Conservation (phyloP, 2,329 filamentous ascomycete species). For the Clonostachys sp. region DNA sequence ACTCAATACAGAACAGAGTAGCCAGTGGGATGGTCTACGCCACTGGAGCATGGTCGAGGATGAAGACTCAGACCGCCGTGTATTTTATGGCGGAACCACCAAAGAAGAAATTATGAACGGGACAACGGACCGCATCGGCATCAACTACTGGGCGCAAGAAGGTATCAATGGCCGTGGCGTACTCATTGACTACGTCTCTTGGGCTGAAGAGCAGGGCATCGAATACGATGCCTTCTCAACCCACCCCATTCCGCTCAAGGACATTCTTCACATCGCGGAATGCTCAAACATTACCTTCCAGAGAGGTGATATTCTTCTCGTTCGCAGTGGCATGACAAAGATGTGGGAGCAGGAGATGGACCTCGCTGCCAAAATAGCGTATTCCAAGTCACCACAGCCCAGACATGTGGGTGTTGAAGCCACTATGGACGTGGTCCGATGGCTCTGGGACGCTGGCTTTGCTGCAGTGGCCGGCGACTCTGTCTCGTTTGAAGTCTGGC, state of each 20-base stretch:
- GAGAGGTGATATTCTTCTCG: conserved; percentile 47
- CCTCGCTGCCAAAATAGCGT: conserved; percentile 41
- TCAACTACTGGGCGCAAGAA: conserved; percentile 34
- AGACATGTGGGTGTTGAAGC: conserved; percentile 33
- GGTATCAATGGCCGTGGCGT: conserved; percentile 36
- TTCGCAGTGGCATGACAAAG: conserved; percentile 28
- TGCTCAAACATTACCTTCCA: conserved; percentile 33
- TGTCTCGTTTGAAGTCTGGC: conserved; percentile 33
- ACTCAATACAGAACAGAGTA: conserved; percentile 28
- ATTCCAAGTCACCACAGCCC: conserved; percentile 21
- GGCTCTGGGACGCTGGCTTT: conserved; percentile 42
- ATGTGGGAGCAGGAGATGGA: conserved; percentile 19
- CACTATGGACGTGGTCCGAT: conserved; percentile 27
- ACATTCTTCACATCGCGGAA: conserved; percentile 24
- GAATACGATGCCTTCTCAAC: conserved; percentile 31
- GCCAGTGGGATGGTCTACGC: conserved; percentile 45
- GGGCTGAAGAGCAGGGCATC: conserved; percentile 29
- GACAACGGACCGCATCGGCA: conserved; percentile 35
- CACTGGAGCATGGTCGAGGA: conserved; percentile 38
- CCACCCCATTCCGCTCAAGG: conserved; percentile 23
- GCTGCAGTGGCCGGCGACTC: conserved; percentile 38
- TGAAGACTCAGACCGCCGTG: conserved; percentile 20
- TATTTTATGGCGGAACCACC: conserved; percentile 45
- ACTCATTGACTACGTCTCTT: conserved; percentile 43
- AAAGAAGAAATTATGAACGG: conserved; percentile 37